phyloP scores from a whole-genome alignment of 2,329 filamentous ascomycete species.

The Drechmeria coniospora region DNA sequence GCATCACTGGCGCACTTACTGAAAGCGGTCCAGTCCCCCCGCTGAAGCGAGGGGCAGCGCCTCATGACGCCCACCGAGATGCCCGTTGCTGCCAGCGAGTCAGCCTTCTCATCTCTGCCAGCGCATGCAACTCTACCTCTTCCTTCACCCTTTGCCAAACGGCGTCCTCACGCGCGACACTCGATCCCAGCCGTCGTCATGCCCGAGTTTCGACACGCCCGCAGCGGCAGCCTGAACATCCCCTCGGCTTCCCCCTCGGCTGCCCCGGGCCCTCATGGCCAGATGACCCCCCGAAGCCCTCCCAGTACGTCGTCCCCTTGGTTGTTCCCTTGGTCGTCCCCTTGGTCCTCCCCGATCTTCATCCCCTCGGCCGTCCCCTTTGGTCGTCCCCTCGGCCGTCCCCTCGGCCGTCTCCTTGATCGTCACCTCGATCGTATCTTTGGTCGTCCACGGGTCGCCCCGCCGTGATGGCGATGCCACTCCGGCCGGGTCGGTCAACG shows the following conservation, averaged over 20 bases:
- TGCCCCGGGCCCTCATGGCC: slow-evolving; percentile 7
- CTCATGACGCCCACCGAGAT: too few relatives aligned
- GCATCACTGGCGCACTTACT: too few relatives aligned
- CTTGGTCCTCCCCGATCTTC: not conserved
- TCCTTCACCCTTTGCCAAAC: slow-evolving; percentile 1
- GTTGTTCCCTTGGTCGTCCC: too few relatives aligned
- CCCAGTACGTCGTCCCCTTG: slow-evolving; percentile 37
- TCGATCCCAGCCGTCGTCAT: slow-evolving; percentile 14
- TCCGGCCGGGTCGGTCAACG: too few relatives aligned
- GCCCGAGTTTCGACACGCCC: slow-evolving; percentile 40
- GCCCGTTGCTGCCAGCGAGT: too few relatives aligned
- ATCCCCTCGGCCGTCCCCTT: not conserved
- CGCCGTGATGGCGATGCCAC: too few relatives aligned
- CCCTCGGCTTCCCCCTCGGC: slow-evolving; percentile 14
- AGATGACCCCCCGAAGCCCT: slow-evolving; percentile 37
- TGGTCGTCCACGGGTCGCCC: too few relatives aligned
- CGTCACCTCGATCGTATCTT: too few relatives aligned
- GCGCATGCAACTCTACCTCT: not conserved
- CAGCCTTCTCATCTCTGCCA: not conserved
- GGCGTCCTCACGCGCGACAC: slow-evolving; percentile 2
- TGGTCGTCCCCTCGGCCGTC: not conserved
- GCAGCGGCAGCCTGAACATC: slow-evolving; percentile 42
- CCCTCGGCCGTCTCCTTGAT: too few relatives aligned
- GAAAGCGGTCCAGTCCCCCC: too few relatives aligned
- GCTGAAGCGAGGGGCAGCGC: too few relatives aligned